Percentiles rank a stretch among this genome's conserved stretches.
Evolutionary conservation across 805 yeast genomes (phyloP).

Genomic region (Lipomyces starkeyi): DNA sequence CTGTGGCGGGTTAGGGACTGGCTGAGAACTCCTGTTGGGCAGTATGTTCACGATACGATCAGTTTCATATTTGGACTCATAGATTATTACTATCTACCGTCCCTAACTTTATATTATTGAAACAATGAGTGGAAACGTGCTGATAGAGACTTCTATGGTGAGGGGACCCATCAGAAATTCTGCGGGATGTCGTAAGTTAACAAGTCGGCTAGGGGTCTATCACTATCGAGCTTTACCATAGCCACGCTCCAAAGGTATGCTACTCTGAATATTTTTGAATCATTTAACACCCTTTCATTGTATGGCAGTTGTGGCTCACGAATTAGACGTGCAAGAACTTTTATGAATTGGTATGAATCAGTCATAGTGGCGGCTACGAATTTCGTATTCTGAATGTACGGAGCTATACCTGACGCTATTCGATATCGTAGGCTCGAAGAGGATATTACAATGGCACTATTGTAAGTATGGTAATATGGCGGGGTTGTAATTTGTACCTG

Average conservation of each 20-base stretch:
- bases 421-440: conserved; percentile 37
- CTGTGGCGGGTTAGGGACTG: neutral
- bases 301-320: neutral
- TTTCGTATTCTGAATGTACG: neutral
- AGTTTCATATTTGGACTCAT: neutral
- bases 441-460: conserved; percentile 45
- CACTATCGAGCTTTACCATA: conserved; percentile 41
- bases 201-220: conserved; percentile 37
- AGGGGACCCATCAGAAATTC: neutral
- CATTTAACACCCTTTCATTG: neutral
- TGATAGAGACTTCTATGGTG: conserved; percentile 36
- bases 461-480: conserved; percentile 18
- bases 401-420: neutral
- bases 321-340: conserved; percentile 37
- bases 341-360: conserved; percentile 28
- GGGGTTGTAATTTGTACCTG: neutral
- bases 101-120: neutral
- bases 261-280: neutral
- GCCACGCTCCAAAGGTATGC: conserved; percentile 43
- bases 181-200: neutral
- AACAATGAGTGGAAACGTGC: conserved; percentile 31
- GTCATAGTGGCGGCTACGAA: too few relatives aligned
- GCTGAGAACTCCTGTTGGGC: neutral
- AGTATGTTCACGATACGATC: neutral
- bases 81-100: neutral